Conservation (phyloP, 768 basidiomycete genomes). For the Trichaptum fuscoviolaceum region DNA sequence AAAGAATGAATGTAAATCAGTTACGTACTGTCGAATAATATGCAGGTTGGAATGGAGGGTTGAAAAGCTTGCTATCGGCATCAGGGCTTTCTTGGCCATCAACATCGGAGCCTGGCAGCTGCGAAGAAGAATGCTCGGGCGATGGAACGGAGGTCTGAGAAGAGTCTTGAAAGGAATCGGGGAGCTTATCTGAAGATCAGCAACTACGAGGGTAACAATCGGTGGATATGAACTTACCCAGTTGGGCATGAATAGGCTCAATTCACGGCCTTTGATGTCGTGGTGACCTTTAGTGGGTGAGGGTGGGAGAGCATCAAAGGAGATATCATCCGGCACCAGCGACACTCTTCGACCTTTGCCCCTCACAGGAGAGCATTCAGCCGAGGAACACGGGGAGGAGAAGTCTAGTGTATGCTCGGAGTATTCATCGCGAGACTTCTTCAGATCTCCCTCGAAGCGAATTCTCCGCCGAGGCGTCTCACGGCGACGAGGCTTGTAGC, state of each 20-base stretch:
- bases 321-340: background rate
- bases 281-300: background rate
- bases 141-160: background rate
- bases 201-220: background rate
- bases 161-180: background rate
- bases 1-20: background rate
- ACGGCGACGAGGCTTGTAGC: conserved; percentile 43
- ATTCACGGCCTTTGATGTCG: background rate
- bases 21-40: background rate
- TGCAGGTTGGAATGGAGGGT: background rate
- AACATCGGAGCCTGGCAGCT: background rate
- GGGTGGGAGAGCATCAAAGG: background rate
- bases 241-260: background rate
- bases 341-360: background rate
- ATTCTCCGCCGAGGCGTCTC: conserved; percentile 33
- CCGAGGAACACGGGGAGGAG: background rate
- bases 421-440: conserved; percentile 21
- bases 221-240: background rate
- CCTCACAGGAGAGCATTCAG: background rate
- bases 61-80: background rate
- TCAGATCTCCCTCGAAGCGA: conserved; percentile 37
- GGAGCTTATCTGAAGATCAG: background rate
- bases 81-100: background rate
- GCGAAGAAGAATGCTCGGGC: background rate
- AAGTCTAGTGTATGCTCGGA: background rate